Percentiles rank a stretch among this genome's conserved stretches.
Conservation (phyloP, 371 early-diverging fungal genomes). For the Mucor piriformis region DNA sequence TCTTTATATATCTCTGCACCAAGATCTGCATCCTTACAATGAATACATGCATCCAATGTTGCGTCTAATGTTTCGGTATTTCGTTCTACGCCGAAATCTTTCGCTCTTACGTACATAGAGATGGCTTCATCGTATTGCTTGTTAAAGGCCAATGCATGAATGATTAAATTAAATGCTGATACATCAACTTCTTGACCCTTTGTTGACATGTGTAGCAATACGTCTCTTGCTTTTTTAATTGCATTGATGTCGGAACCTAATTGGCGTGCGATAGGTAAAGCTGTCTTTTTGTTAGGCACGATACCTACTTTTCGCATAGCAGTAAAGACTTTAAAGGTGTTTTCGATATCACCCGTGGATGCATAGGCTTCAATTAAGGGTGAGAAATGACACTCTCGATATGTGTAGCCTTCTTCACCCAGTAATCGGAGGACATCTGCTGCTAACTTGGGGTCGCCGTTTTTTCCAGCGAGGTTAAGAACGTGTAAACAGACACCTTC, state of each 20-base stretch:
- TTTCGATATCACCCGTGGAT: constrained; percentile 47
- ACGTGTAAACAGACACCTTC: constrained; percentile 64
- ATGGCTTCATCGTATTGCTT: constrained; percentile 54
- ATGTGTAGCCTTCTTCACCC: constrained; percentile 44
- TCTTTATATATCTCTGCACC: constrained; percentile 54
- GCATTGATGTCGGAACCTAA: constrained; percentile 34
- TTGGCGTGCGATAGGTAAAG: constrained; percentile 26
- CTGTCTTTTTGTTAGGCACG: constrained; percentile 39
- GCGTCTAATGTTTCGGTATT: constrained; percentile 62
- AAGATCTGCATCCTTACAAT: constrained; percentile 41
- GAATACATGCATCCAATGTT: constrained; percentile 61
- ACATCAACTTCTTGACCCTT: constrained; percentile 44
- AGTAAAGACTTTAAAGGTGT: constrained; percentile 59
- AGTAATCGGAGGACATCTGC: constrained; percentile 54
- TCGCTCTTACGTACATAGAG: constrained; percentile 37
- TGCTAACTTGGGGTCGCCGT: constrained; percentile 57
- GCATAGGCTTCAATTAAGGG: constrained; percentile 71
- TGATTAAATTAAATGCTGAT: constrained; percentile 41
- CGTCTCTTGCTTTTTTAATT: constrained; percentile 43
- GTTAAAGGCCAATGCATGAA: constrained; percentile 36
- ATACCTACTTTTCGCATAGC: constrained; percentile 64
- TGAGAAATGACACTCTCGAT: constrained; percentile 62
- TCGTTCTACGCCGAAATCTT: constrained; percentile 39
- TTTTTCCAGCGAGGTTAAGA: constrained; percentile 61
- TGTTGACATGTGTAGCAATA: constrained; percentile 36